Percentiles rank a stretch among this genome's conserved stretches.
Conservation (phyloP, 2,329 filamentous ascomycete genomes). For the Lasiodiplodia sp. region DNA sequence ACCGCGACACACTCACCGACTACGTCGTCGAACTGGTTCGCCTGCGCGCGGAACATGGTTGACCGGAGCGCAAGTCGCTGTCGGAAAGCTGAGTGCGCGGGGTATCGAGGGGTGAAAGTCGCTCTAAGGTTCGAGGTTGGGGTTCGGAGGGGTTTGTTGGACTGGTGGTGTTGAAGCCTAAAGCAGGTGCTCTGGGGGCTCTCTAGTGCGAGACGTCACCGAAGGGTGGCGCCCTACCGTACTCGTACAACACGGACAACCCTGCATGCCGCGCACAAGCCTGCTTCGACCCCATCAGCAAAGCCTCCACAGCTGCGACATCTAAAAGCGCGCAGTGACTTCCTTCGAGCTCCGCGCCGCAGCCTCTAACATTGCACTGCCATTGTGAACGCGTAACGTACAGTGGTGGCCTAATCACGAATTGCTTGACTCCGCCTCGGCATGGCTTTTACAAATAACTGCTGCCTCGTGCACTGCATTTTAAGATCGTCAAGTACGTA, state of each 20-base stretch:
- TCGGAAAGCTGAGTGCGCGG: background rate
- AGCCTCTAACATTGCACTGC: slow-evolving; percentile 6
- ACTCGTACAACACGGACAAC: slow-evolving; percentile 13
- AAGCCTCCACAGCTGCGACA: slow-evolving; percentile 21
- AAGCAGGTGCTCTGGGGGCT: slow-evolving; percentile 15
- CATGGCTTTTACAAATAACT: background rate
- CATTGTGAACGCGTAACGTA: slow-evolving; percentile 13
- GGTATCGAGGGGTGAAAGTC: background rate
- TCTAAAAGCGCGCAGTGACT: background rate
- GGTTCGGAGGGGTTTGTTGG: background rate
- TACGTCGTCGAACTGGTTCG: slow-evolving; percentile 74
- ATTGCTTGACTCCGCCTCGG: background rate
- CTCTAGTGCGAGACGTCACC: slow-evolving; percentile 18
- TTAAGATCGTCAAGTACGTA: background rate
- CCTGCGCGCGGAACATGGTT: slow-evolving; percentile 60
- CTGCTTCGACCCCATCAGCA: background rate
- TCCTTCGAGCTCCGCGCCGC: background rate
- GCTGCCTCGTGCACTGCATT: background rate
- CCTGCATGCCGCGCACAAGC: background rate
- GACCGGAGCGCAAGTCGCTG: slow-evolving; percentile 3
- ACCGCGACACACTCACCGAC: slow-evolving; percentile 63
- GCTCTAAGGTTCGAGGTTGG: background rate
- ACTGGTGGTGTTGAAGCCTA: slow-evolving; percentile 24
- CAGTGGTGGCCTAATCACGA: background rate
- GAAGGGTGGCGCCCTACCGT: slow-evolving; percentile 8